phyloP scores from a whole-genome alignment of 2,329 filamentous ascomycete genomes.

The Arthrinium puccinioides region DNA sequence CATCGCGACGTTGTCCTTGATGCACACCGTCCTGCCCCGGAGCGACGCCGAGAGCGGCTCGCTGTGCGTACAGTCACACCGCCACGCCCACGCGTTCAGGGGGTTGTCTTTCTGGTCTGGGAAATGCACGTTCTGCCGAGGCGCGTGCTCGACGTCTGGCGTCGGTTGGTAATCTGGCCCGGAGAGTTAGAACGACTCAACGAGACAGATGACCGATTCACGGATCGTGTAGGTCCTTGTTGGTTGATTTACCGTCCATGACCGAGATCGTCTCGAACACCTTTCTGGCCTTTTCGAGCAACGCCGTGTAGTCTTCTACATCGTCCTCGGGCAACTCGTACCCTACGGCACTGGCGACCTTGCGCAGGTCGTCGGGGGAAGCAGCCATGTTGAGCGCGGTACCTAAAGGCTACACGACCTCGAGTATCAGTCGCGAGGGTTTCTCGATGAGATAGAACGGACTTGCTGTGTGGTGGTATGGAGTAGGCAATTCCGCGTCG shows the following conservation, averaged over 20 bases:
- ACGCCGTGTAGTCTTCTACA: constrained; percentile 18
- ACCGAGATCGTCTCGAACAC: constrained; percentile 7
- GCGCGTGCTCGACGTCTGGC: constrained; percentile 6
- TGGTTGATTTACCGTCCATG: constrained; percentile 9
- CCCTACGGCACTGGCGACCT: constrained; percentile 18
- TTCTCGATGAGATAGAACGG: no score
- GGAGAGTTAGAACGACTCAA: constrained; percentile 15
- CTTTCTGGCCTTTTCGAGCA: constrained; percentile 10
- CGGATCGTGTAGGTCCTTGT: not conserved
- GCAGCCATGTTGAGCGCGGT: constrained; percentile 3
- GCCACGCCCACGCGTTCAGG: constrained; percentile 35
- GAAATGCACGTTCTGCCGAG: constrained; percentile 21
- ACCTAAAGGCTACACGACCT: no score
- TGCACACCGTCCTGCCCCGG: constrained; percentile 30
- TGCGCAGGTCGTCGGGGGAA: constrained; percentile 9
- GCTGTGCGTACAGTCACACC: constrained; percentile 25
- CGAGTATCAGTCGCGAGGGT: no score
- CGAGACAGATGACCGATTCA: not conserved
- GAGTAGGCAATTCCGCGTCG: no score
- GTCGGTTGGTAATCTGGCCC: constrained; percentile 25
- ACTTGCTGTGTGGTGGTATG: no score
- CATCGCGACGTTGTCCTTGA: constrained; percentile 42
- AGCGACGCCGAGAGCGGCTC: constrained; percentile 21
- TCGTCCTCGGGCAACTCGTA: constrained; percentile 18
- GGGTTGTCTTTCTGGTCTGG: constrained; percentile 24